Conservation (phyloP, 148 eudicot genomes). For the Rhododendron griersonianum region DNA sequence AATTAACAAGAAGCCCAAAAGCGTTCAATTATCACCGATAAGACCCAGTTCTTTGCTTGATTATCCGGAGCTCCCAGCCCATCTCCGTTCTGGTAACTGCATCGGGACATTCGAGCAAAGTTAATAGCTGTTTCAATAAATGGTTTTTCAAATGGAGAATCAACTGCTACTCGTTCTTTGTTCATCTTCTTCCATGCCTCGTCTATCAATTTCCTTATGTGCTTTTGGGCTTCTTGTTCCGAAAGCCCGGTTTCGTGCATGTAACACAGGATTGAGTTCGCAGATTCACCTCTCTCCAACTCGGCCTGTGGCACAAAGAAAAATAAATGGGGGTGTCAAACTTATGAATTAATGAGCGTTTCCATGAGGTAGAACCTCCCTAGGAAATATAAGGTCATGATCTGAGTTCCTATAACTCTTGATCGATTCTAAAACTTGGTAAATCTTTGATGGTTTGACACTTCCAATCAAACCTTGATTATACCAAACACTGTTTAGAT, state of each 20-base stretch:
- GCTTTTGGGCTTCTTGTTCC: constrained; percentile 18
- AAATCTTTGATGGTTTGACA: no score
- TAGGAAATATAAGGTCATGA: no score
- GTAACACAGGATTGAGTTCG: constrained; percentile 26
- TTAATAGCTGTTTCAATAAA: constrained; percentile 22
- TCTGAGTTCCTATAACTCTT: no score
- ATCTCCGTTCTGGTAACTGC: constrained; percentile 34
- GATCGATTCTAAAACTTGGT: no score
- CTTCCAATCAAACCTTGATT: no score
- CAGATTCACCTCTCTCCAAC: constrained; percentile 25
- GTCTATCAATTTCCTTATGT: constrained; percentile 21
- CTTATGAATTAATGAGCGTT: no score
- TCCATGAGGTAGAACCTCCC: no score
- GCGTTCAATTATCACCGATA: constrained; percentile 27
- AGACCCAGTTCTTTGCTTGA: constrained; percentile 10
- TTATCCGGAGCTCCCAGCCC: constrained; percentile 27
- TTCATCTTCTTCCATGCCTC: constrained; percentile 32
- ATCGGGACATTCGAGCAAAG: constrained; percentile 24
- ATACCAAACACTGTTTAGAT: no score
- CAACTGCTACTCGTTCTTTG: not conserved
- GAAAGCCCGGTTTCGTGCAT: constrained; percentile 19
- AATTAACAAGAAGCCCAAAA: not conserved
- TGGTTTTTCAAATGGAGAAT: constrained; percentile 8
- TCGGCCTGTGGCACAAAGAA: not conserved
- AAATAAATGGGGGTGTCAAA: no score